Evolutionary conservation across 2,329 filamentous ascomycete genomes (phyloP).

Genomic region (Cercospora zeae-maydis): DNA sequence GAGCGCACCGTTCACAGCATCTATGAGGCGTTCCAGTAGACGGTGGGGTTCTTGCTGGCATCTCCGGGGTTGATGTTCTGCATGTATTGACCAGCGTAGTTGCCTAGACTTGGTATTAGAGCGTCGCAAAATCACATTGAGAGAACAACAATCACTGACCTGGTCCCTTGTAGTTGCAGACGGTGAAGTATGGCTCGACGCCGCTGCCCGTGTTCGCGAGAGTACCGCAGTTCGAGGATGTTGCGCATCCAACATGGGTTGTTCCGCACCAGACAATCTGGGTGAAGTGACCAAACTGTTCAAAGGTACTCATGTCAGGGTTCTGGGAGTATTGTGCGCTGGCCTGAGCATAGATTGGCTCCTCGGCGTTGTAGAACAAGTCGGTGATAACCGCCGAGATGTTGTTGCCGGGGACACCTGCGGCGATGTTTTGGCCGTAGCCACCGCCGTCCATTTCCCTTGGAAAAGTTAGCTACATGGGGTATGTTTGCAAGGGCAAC

Average conservation of each 20-base stretch:
- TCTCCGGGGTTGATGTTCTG: slow-evolving; percentile 50
- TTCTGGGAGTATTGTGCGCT: slow-evolving; percentile 19
- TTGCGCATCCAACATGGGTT: slow-evolving; percentile 61
- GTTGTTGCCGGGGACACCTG: slow-evolving; percentile 55
- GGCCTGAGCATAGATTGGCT: slow-evolving; percentile 50
- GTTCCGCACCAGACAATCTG: slow-evolving; percentile 69
- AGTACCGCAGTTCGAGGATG: slow-evolving; percentile 54
- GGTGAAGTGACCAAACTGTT: slow-evolving; percentile 69
- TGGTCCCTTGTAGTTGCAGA: slow-evolving; percentile 79
- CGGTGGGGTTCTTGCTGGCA: slow-evolving; percentile 39
- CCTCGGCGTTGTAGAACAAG: slow-evolving; percentile 85
- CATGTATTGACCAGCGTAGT: slow-evolving; percentile 53
- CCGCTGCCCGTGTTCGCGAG: slow-evolving; percentile 43
- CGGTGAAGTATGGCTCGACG: slow-evolving; percentile 64
- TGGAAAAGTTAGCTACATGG: slow-evolving; percentile 34
- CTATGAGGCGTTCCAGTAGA: slow-evolving; percentile 31
- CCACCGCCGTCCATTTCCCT: slow-evolving; percentile 57
- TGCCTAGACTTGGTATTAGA: slow-evolving; percentile 44
- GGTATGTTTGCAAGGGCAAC: background rate
- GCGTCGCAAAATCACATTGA: too few relatives aligned
- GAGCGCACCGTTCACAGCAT: background rate
- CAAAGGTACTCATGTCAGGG: slow-evolving; percentile 61
- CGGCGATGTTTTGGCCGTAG: slow-evolving; percentile 92
- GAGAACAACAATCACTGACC: too few relatives aligned
- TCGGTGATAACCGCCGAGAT: slow-evolving; percentile 69